phyloP scores from a whole-genome alignment of 306 rosid species.

The Ormosia emarginata region DNA sequence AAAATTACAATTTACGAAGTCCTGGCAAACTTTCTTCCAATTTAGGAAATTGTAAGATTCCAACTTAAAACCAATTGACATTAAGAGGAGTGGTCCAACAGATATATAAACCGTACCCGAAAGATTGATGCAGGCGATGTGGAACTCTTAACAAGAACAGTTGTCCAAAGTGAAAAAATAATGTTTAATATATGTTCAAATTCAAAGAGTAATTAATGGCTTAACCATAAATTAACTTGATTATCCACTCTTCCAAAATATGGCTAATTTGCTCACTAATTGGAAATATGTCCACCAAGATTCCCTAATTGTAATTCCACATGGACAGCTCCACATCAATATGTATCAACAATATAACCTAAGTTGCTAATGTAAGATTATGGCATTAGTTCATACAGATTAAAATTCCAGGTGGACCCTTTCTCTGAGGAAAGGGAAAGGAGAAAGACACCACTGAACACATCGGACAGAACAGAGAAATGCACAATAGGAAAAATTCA shows the following conservation, averaged over 20 bases:
- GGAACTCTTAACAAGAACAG: too few species aligned
- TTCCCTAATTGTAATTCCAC: not conserved
- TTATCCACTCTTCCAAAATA: not conserved
- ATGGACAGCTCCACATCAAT: not conserved
- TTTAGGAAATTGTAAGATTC: too few species aligned
- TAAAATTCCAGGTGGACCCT: not conserved
- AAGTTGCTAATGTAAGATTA: not conserved
- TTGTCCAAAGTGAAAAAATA: not conserved
- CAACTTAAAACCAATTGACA: too few species aligned
- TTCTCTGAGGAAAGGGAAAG: not conserved
- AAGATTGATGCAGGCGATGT: too few species aligned
- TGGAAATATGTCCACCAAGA: constrained; percentile 2
- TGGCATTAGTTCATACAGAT: not conserved
- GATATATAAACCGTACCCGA: too few species aligned
- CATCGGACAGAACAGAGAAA: not conserved
- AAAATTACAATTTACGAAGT: not conserved
- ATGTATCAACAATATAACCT: not conserved
- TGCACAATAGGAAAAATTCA: not conserved
- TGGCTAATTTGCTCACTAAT: not conserved
- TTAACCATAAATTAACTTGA: not conserved
- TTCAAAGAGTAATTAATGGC: not conserved
- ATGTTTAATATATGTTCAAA: not conserved
- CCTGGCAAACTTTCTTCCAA: not conserved
- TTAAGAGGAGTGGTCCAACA: too few species aligned
- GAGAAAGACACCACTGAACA: constrained; percentile 2